Evolutionary conservation across 73 alveolate genomes (phyloP).

Genomic region (Uronychia setigera): DNA sequence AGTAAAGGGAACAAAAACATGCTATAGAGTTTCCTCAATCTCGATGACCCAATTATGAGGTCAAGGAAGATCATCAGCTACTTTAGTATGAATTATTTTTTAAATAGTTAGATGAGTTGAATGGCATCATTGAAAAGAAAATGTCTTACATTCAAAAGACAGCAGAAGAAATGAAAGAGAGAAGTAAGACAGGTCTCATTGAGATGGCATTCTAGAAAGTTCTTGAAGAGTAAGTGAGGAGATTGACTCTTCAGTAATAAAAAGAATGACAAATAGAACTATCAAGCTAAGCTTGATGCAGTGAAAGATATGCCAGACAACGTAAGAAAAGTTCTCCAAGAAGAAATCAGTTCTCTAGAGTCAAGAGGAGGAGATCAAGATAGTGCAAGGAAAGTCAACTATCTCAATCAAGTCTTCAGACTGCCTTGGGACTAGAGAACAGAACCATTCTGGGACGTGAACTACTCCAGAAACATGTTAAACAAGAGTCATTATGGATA

Average conservation of each 20-base stretch:
- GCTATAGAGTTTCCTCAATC: conserved; percentile 32
- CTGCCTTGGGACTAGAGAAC: conserved; percentile 79
- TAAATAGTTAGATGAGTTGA: conserved; percentile 40
- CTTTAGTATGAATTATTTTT: neutral
- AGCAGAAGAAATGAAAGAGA: conserved; percentile 67
- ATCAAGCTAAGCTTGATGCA: conserved; percentile 46
- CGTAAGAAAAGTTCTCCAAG: conserved; percentile 45
- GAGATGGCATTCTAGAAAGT: conserved; percentile 61
- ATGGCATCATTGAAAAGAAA: conserved; percentile 53
- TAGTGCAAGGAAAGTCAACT: conserved; percentile 44
- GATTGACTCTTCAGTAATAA: neutral
- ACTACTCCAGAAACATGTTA: conserved; percentile 58
- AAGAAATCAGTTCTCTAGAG: conserved; percentile 57
- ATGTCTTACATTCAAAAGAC: conserved; percentile 51
- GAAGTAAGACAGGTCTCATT: conserved; percentile 49
- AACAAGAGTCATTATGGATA: conserved; percentile 71
- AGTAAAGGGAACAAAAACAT: conserved; percentile 35
- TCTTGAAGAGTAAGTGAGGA: conserved; percentile 34
- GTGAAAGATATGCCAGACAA: conserved; percentile 45
- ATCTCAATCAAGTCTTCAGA: conserved; percentile 80
- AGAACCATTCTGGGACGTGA: conserved; percentile 84
- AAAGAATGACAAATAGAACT: conserved; percentile 42
- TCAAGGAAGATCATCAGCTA: conserved; percentile 28
- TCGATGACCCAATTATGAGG: conserved; percentile 46
- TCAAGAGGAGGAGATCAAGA: conserved; percentile 47